Evolutionary conservation across 371 early-diverging fungal genomes (phyloP).

Genomic region (Conidiobolus incongruus): DNA sequence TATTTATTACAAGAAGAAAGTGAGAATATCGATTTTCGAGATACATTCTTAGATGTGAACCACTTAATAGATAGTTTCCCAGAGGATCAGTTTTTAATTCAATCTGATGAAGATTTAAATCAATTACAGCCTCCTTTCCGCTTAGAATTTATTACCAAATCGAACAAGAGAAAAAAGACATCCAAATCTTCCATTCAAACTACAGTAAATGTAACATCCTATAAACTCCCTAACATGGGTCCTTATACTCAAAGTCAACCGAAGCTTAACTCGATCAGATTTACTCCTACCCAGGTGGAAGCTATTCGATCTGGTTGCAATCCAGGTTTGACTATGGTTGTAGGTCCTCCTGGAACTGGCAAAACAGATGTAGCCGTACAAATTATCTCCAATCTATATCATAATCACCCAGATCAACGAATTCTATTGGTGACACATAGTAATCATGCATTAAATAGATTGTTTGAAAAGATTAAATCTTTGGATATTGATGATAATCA

Average conservation of each 20-base stretch:
- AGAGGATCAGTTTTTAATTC: constrained; percentile 9
- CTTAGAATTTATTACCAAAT: not conserved
- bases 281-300: constrained; percentile 70
- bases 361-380: constrained; percentile 95
- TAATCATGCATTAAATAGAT: constrained; percentile 85
- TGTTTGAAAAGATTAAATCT: constrained; percentile 76
- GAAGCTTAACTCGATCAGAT: constrained; percentile 42
- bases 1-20: constrained; percentile 21
- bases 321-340: constrained; percentile 71
- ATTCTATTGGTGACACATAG: constrained; percentile 84
- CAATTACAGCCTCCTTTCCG: not conserved
- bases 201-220: too few species aligned
- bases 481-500: constrained; percentile 81
- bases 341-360: constrained; percentile 93
- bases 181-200: too few species aligned
- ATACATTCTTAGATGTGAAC: constrained; percentile 64
- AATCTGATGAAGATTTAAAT: not conserved
- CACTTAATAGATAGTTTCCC: constrained; percentile 54
- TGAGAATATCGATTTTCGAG: constrained; percentile 41
- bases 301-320: constrained; percentile 68
- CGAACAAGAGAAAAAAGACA: too few species aligned
- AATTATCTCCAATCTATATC: constrained; percentile 78
- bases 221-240: constrained; percentile 34
- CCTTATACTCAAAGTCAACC: constrained; percentile 46
- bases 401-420: constrained; percentile 63